Evolutionary conservation across 805 yeast genomes (phyloP).

Genomic region (Ogataea saltuana): DNA sequence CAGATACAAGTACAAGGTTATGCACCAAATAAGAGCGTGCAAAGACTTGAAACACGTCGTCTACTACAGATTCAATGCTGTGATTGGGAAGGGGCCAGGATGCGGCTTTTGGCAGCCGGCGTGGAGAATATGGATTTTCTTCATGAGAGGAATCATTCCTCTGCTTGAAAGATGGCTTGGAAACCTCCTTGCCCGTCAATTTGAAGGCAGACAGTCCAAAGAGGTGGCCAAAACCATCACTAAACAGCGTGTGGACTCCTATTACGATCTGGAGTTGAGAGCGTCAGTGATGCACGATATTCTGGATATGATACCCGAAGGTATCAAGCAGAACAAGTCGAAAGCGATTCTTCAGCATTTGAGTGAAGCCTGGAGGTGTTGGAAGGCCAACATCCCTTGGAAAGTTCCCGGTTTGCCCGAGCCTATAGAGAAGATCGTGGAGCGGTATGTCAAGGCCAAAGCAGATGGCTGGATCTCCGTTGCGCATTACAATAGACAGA

Average conservation of each 20-base stretch:
- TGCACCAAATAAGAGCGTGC: conserved; percentile 97
- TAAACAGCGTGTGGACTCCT: conserved; percentile 92
- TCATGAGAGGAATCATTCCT: conserved; percentile 89
- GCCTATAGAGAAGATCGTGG: conserved; percentile 83
- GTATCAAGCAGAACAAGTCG: conserved; percentile 82
- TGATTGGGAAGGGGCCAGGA: conserved; percentile 97
- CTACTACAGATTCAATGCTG: conserved; percentile 76
- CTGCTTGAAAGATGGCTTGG: conserved; percentile 94
- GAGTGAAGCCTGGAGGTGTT: conserved; percentile 98
- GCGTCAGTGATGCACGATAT: conserved; percentile 96
- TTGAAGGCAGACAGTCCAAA: conserved; percentile 91
- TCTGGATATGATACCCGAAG: conserved; percentile 95
- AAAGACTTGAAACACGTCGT: conserved; percentile 93
- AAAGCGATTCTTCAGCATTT: conserved; percentile 88
- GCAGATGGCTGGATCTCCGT: conserved; percentile 97
- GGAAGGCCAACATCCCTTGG: conserved; percentile 99
- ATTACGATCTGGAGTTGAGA: conserved; percentile 88
- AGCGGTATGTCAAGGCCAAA: conserved; percentile 88
- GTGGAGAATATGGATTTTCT: conserved; percentile 95
- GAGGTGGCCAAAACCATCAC: conserved; percentile 93
- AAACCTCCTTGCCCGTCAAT: conserved; percentile 85
- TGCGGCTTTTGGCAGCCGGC: conserved; percentile 99
- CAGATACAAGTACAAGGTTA: conserved; percentile 93
- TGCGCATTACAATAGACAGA: conserved; percentile 88
- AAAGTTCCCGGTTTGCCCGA: conserved; percentile 94